A percentile compares a stretch with the other conserved stretches of the same genome.
Conservation (phyloP, 164 flowering plant species). For the Piper betle region DNA sequence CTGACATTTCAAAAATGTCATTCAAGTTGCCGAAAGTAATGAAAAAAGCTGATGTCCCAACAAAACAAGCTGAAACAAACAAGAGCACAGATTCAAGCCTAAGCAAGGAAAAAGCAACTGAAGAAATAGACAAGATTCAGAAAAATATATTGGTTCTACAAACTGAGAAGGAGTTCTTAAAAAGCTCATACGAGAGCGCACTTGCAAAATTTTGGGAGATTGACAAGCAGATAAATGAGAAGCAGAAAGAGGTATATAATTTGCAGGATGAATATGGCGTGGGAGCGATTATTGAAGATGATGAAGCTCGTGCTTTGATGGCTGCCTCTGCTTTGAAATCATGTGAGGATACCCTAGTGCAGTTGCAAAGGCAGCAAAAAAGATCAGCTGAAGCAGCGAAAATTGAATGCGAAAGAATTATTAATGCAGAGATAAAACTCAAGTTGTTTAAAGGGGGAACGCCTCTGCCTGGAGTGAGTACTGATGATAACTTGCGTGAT, state of each 20-base stretch:
- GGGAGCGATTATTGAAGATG: constrained; percentile 44
- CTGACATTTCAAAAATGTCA: constrained; percentile 12
- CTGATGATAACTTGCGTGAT: neutral
- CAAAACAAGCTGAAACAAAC: constrained; percentile 16
- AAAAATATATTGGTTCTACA: constrained; percentile 57
- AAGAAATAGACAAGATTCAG: constrained; percentile 48
- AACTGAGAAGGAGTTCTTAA: constrained; percentile 74
- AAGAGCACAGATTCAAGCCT: constrained; percentile 8
- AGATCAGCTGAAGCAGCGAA: constrained; percentile 30
- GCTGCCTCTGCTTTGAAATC: constrained; percentile 52
- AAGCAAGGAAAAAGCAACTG: constrained; percentile 18
- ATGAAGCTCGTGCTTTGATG: constrained; percentile 67
- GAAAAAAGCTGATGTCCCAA: constrained; percentile 7
- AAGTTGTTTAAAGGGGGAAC: constrained; percentile 14
- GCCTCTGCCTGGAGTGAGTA: neutral
- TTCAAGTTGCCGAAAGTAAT: constrained; percentile 18
- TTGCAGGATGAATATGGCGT: constrained; percentile 65
- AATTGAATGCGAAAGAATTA: constrained; percentile 30
- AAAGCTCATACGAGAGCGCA: constrained; percentile 42
- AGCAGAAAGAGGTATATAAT: constrained; percentile 36
- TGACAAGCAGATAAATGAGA: constrained; percentile 43
- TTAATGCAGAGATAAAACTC: constrained; percentile 35
- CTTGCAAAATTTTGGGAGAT: constrained; percentile 50
- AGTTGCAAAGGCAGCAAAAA: constrained; percentile 44
- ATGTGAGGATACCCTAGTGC: constrained; percentile 38